phyloP scores from a whole-genome alignment of 768 basidiomycete species.

The Chalciporus piperatus region DNA sequence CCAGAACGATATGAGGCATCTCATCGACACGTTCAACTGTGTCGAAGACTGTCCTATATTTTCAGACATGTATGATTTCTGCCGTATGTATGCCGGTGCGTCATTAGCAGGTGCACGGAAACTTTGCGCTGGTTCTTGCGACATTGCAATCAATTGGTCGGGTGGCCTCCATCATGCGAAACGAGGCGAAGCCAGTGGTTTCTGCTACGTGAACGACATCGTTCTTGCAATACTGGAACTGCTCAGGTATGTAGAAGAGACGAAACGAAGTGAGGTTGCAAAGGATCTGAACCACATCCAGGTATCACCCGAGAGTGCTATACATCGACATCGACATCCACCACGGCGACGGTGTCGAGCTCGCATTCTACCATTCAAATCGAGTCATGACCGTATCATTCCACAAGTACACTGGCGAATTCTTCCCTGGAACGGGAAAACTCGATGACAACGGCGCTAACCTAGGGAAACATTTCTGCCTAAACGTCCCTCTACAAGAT shows the following conservation, averaged over 20 bases:
- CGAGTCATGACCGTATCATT: conserved; percentile 99
- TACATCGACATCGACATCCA: conserved; percentile 99
- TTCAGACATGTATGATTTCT: conserved; percentile 91
- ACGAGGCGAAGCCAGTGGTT: conserved; percentile 95
- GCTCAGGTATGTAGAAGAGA: conserved; percentile 53
- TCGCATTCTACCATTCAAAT: conserved; percentile 96
- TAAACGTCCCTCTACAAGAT: conserved; percentile 94
- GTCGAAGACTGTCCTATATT: conserved; percentile 98
- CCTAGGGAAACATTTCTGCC: conserved; percentile 89
- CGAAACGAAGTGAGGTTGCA: neutral
- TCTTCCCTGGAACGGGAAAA: conserved; percentile 97
- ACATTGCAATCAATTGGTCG: conserved; percentile 99
- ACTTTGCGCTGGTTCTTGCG: conserved; percentile 78
- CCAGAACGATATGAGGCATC: conserved; percentile 63
- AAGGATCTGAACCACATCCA: conserved; percentile 29
- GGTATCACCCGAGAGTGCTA: conserved; percentile 89
- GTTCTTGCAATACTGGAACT: conserved; percentile 93
- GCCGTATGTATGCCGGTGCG: conserved; percentile 89
- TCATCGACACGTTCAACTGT: conserved; percentile 88
- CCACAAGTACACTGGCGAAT: conserved; percentile 98
- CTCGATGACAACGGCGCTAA: conserved; percentile 88
- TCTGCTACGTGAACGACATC: conserved; percentile 98
- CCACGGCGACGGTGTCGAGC: conserved; percentile 97
- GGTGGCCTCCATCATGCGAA: conserved; percentile 98
- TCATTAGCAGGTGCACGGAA: conserved; percentile 90